Percentiles rank a stretch among this genome's conserved stretches.
These are phyloP conservation scores for Trichosporon faecale DNA, from an alignment of 1,284 basidiomycete species.

Conservation along the genomic window DNA sequence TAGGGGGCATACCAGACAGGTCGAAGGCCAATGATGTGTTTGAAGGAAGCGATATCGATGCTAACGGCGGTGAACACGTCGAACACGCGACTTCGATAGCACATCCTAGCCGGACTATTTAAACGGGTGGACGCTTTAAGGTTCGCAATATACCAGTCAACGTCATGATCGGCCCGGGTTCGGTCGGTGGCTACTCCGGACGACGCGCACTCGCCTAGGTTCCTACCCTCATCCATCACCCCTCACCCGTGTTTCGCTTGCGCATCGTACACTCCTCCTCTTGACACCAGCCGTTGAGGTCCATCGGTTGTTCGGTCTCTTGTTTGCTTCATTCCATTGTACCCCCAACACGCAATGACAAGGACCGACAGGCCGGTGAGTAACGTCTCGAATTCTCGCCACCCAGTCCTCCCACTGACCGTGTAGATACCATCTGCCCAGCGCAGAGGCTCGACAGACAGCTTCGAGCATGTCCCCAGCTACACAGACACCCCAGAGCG, in stretches of 20 bases:
- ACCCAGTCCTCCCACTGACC: not conserved
- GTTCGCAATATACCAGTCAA: not conserved
- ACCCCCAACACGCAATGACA: not conserved
- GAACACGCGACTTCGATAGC: constrained; percentile 1
- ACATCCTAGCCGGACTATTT: not conserved
- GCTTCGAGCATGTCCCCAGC: constrained; percentile 17
- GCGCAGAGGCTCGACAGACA: constrained; percentile 7
- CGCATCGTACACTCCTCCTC: not conserved
- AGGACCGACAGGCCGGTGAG: constrained; percentile 15
- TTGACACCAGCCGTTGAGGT: not conserved
- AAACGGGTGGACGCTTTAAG: constrained; percentile 7
- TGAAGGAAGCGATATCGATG: not conserved
- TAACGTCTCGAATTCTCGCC: not conserved
- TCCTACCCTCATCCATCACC: not conserved
- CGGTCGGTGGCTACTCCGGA: not conserved
- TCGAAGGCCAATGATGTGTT: not conserved
- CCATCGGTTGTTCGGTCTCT: not conserved
- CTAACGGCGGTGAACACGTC: constrained; percentile 13
- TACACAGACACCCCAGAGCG: constrained; percentile 10
- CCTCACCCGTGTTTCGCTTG: not conserved
- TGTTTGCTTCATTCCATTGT: not conserved
- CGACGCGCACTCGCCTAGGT: not conserved
- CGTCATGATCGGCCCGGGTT: constrained; percentile 10
- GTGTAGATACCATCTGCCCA: not conserved
- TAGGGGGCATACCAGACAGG: constrained; percentile 40